phyloP scores from a whole-genome alignment of 495 filamentous ascomycete genomes.

The Tuber borchii region DNA sequence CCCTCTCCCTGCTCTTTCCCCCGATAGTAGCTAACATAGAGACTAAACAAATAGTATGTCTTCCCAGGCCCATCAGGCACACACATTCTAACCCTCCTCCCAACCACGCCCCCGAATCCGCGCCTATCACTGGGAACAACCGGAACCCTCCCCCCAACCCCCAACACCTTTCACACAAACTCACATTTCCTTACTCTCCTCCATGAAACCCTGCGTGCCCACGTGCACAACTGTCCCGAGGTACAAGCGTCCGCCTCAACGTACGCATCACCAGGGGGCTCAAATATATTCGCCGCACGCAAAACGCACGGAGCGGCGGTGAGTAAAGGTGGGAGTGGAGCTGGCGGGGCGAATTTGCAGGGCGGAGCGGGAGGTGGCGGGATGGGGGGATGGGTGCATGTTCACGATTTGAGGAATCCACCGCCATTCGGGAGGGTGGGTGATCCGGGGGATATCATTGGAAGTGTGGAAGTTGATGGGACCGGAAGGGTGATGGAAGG shows the following conservation, averaged over 20 bases:
- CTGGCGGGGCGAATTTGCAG: slow-evolving; percentile 70
- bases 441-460: slow-evolving; percentile 88
- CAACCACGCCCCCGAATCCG: slow-evolving; percentile 62
- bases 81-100: slow-evolving; percentile 61
- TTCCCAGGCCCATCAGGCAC: slow-evolving; percentile 51
- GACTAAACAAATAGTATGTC: slow-evolving; percentile 59
- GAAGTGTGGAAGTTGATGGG: slow-evolving; percentile 78
- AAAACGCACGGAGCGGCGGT: slow-evolving; percentile 47
- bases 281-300: slow-evolving; percentile 53
- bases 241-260: slow-evolving; percentile 69
- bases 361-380: slow-evolving; percentile 78
- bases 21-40: slow-evolving; percentile 33
- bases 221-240: slow-evolving; percentile 66
- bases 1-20: slow-evolving; percentile 22
- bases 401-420: slow-evolving; percentile 72
- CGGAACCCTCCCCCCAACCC: slow-evolving; percentile 65
- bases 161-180: slow-evolving; percentile 71
- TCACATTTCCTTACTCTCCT: slow-evolving; percentile 66
- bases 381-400: slow-evolving; percentile 80
- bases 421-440: slow-evolving; percentile 89
- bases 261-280: slow-evolving; percentile 71
- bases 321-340: slow-evolving; percentile 51
- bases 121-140: slow-evolving; percentile 70
- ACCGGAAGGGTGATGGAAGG: slow-evolving; percentile 58
- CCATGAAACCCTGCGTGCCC: slow-evolving; percentile 60